A percentile compares a stretch with the other conserved stretches of the same genome.
phyloP scores from a whole-genome alignment of 202 grass and related monocot species.

The Setaria viridis region DNA sequence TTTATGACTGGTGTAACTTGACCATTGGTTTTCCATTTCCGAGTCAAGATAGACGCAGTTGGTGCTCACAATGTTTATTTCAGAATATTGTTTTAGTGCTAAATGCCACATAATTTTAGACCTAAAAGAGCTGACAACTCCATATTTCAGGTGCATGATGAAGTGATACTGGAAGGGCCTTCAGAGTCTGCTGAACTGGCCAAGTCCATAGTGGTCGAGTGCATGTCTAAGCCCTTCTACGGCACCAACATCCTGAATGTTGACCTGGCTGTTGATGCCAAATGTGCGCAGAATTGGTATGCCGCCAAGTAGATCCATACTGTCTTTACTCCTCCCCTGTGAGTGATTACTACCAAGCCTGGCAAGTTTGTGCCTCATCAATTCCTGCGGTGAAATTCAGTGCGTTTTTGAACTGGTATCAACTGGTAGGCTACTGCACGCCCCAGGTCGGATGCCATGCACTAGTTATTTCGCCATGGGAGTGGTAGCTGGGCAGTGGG shows the following conservation, averaged over 20 bases:
- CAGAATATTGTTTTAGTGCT: not conserved
- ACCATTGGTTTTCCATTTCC: not conserved
- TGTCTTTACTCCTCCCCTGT: not conserved
- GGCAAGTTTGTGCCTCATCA: conserved; percentile 2
- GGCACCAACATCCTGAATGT: conserved; percentile 80
- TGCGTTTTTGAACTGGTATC: conserved; percentile 23
- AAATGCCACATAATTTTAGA: conserved; percentile 14
- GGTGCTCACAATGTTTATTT: conserved; percentile 3
- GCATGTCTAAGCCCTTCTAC: conserved; percentile 93
- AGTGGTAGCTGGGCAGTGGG: not conserved
- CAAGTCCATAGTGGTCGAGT: conserved; percentile 82
- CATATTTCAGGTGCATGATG: conserved; percentile 91
- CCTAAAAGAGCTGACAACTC: conserved; percentile 38
- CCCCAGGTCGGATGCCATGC: conserved; percentile 14
- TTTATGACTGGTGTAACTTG: not conserved
- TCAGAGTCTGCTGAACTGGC: conserved; percentile 84
- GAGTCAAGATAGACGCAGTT: not conserved
- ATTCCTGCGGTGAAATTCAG: not conserved
- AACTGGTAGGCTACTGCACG: not conserved
- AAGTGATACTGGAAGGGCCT: conserved; percentile 96
- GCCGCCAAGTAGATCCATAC: conserved; percentile 67
- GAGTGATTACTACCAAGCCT: conserved; percentile 17
- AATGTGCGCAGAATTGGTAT: conserved; percentile 93
- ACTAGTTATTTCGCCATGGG: not conserved
- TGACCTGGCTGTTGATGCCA: conserved; percentile 93